Evolutionary conservation across 495 filamentous ascomycete genomes (phyloP).

Genomic region (Penicillium manginii): DNA sequence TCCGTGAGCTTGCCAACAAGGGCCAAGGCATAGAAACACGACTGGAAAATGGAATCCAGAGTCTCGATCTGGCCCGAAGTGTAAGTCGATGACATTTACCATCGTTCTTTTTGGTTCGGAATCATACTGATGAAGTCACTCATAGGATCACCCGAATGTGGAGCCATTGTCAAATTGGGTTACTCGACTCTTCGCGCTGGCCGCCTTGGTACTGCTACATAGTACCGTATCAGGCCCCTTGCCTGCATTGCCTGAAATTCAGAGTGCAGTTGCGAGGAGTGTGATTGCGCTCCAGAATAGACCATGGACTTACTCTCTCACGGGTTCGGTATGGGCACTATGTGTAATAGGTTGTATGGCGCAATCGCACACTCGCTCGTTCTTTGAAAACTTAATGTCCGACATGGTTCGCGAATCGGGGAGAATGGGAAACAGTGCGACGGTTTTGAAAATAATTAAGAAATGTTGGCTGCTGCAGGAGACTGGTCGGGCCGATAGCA

Average conservation of each 20-base stretch:
- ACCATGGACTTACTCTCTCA: constrained; percentile 8
- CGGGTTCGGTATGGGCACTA: constrained; percentile 12
- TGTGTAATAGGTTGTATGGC: constrained; percentile 13
- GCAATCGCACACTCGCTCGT: not conserved
- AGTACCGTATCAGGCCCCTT: constrained; percentile 7
- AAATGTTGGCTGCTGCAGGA: constrained; percentile 13
- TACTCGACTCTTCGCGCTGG: constrained; percentile 8
- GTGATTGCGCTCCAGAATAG: constrained; percentile 11
- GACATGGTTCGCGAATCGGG: constrained; percentile 9
- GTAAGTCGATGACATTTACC: not conserved
- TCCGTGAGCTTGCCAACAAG: not conserved
- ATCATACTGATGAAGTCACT: not conserved
- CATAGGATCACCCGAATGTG: not conserved
- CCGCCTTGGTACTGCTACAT: constrained; percentile 8
- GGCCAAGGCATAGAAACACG: constrained; percentile 6
- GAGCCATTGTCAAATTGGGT: constrained; percentile 11
- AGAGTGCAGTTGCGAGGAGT: constrained; percentile 5
- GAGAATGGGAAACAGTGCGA: constrained; percentile 7
- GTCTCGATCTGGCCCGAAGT: constrained; percentile 2
- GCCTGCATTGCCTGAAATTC: constrained; percentile 8
- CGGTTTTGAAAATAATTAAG: constrained; percentile 13
- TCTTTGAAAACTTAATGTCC: constrained; percentile 8
- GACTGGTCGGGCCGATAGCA: constrained; percentile 4
- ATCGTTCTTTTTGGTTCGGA: not conserved
- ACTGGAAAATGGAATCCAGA: constrained; percentile 2